Conservation (phyloP, 2,329 filamentous ascomycete genomes). For the Chaetoscypha palmicola region DNA sequence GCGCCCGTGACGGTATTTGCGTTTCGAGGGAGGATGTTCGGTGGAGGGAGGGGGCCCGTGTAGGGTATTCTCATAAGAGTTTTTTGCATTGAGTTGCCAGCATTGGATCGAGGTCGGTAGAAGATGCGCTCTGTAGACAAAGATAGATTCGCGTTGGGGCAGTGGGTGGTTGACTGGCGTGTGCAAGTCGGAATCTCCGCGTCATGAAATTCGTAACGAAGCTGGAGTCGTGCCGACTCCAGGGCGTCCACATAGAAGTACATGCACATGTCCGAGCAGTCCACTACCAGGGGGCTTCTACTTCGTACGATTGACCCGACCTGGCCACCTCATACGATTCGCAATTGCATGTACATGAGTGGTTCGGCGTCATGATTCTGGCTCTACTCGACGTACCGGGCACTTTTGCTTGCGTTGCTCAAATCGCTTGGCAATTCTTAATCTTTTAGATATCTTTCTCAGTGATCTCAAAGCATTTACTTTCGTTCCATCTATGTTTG, state of each 20-base stretch:
- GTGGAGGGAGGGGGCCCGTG: slow-evolving; percentile 70
- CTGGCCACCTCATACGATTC: not conserved
- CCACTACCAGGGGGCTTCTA: not conserved
- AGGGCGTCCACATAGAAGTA: no score
- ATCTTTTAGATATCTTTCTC: no score
- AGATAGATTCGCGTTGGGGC: no score
- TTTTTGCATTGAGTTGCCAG: slow-evolving; percentile 47
- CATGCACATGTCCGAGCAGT: no score
- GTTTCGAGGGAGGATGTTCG: slow-evolving; percentile 64
- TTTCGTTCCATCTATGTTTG: slow-evolving; percentile 5
- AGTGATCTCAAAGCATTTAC: no score
- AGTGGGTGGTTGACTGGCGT: no score
- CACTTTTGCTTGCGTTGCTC: slow-evolving; percentile 10
- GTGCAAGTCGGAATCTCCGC: not conserved
- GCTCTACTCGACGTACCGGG: slow-evolving; percentile 12
- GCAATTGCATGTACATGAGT: not conserved
- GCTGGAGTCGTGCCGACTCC: no score
- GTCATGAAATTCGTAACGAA: not conserved
- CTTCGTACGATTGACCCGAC: no score
- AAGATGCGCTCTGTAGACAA: no score
- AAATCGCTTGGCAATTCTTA: no score
- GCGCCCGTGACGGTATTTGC: slow-evolving; percentile 67
- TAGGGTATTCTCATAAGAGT: slow-evolving; percentile 83
- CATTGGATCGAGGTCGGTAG: slow-evolving; percentile 1
- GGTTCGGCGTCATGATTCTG: slow-evolving; percentile 1